phyloP scores from a whole-genome alignment of 2,329 filamentous ascomycete genomes.

The Balansia obtecta region DNA sequence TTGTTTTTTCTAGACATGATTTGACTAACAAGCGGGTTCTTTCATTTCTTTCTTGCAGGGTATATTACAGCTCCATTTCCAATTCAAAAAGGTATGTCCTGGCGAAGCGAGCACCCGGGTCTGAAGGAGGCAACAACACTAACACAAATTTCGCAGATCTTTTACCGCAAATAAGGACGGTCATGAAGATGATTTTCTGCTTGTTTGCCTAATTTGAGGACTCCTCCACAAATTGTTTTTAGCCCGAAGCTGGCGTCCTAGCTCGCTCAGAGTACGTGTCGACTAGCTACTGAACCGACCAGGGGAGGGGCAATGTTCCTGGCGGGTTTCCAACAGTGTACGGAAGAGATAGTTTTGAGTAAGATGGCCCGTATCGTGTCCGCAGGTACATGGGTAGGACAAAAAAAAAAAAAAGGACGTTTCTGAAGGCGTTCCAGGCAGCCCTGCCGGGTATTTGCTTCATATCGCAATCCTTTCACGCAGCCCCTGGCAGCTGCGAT shows the following conservation, averaged over 20 bases:
- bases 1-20: constrained; percentile 7
- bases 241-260: background rate
- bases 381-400: background rate
- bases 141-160: constrained; percentile 5
- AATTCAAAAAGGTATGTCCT: constrained; percentile 78
- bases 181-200: background rate
- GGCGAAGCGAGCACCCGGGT: background rate
- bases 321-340: background rate
- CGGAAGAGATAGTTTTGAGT: background rate
- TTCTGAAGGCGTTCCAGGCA: background rate
- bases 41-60: constrained; percentile 5
- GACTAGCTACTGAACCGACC: background rate
- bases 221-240: background rate
- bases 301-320: background rate
- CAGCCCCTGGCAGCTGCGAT: background rate
- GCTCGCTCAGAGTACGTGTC: background rate
- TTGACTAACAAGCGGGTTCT: background rate
- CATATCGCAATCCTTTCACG: background rate
- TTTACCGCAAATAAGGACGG: constrained; percentile 8
- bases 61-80: constrained; percentile 91
- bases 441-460: background rate
- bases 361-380: too few relatives aligned
- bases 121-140: background rate
- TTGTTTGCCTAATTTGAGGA: background rate
- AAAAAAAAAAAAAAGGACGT: background rate